Evolutionary conservation across 164 flowering plant species (phyloP).

Genomic region (Dillenia turbinata): DNA sequence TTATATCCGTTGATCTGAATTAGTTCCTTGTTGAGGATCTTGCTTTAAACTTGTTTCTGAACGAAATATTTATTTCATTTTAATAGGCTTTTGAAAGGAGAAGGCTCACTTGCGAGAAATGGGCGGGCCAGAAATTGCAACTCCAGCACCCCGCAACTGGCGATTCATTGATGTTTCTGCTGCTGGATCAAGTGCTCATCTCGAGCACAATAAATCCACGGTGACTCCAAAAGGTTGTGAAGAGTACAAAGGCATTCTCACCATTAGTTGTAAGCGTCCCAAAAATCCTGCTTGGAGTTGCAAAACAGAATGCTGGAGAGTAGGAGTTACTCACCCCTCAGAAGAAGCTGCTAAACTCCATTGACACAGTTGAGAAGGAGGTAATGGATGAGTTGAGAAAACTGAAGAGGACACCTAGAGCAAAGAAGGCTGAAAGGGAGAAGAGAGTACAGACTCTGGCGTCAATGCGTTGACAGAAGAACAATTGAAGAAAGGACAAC

Average conservation of each 20-base stretch:
- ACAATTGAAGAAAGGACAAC: constrained; percentile 3
- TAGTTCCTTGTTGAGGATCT: too few relatives aligned
- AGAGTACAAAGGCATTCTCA: constrained; percentile 13
- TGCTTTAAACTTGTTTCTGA: too few relatives aligned
- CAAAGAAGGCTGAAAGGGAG: constrained; percentile 59
- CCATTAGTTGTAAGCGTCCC: constrained; percentile 29
- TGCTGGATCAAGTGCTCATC: constrained; percentile 28
- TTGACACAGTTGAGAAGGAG: constrained; percentile 59
- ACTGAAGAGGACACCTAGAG: constrained; percentile 55
- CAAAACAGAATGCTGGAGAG: constrained; percentile 24
- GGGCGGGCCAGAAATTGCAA: constrained; percentile 28
- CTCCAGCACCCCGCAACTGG: constrained; percentile 23
- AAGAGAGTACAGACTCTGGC: constrained; percentile 53
- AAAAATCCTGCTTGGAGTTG: constrained; percentile 33
- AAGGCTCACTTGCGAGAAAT: constrained; percentile 43
- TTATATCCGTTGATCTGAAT: too few relatives aligned
- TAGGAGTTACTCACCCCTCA: constrained; percentile 49
- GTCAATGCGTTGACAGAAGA: constrained; percentile 64
- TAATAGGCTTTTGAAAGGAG: constrained; percentile 76
- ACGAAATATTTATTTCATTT: neutral
- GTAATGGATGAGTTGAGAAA: constrained; percentile 52
- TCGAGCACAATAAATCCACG: constrained; percentile 30
- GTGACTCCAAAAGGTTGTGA: constrained; percentile 24
- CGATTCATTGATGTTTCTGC: constrained; percentile 16
- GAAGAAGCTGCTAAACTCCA: constrained; percentile 59